Evolutionary conservation across 2,329 filamentous ascomycete genomes (phyloP), one percentile per base, ranked within the genome.

Genomic region (Colletotrichum destructivum): DNA sequence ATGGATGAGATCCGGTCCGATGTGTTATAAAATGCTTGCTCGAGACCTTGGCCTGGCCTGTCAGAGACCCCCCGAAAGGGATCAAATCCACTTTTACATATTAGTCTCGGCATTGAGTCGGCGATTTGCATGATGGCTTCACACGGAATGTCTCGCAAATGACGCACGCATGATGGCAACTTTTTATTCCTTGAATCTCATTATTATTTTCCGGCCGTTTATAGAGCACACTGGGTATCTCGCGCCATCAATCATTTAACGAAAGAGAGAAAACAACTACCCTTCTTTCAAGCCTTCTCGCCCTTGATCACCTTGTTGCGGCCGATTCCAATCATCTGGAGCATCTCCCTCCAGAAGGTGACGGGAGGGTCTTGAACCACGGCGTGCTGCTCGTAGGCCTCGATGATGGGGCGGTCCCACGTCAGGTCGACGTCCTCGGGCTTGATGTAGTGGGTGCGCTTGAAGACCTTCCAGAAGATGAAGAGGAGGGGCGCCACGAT

Each of bases 401-500:
- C 90, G 68, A 91, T 88, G 38, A 84, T 76, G 35, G 88, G 89
- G 16, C 86, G 83, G 76, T 92, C 85, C 89, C 89, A 89, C 44
- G 89, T 82, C 16, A 92, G 82, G 76, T 92, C 90, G 3, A 86
- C 84, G 76, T 92, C 87, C 9, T 84, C 78, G 0, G 90, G 82
- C 11, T 81, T 81, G 35, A 90, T 82, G 64, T 88, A 82, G 73
- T 84, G 85, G 4, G 91, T 93, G 72, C 83, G 83, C 82, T 91
- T 89, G 78, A 90, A n/a, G 1, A 93, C 61, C 76, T 90, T 91
- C 89, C 89, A 92, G 0, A 77, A 83, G 9, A 89, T 46, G 74
- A 84, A 87, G 80, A 89, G 87, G 16, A 87, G 77, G 18, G 88
- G 73, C 85, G 92, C 90, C 69, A 92, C 75, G 0, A 89, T 88